Percentiles rank a stretch among this genome's conserved stretches.
Evolutionary conservation across 257 asterid species (phyloP).

Genomic region (Plantago ovata): DNA sequence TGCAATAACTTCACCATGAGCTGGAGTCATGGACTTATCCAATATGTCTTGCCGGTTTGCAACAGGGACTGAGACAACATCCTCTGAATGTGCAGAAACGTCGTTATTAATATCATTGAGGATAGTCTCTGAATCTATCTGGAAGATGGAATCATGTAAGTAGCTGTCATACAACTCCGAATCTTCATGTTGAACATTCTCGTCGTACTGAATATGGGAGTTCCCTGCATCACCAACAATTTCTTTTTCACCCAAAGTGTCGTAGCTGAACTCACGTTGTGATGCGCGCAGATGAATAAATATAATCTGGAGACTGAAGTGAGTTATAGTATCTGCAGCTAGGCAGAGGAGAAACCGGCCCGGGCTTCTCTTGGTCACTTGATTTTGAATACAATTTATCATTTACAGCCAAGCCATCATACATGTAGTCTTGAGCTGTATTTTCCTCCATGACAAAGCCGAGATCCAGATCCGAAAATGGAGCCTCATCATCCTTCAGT

Average conservation of each 20-base stretch:
- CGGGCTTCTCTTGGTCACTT: slow-evolving; percentile 17
- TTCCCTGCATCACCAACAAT: slow-evolving; percentile 1
- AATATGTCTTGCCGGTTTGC: slow-evolving; percentile 1
- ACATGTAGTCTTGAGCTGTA: slow-evolving; percentile 15
- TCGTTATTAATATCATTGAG: neutral
- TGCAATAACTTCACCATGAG: slow-evolving; percentile 4
- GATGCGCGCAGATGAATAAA: slow-evolving; percentile 8
- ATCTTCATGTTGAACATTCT: slow-evolving; percentile 16
- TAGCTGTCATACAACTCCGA: slow-evolving; percentile 9
- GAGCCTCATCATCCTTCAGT: slow-evolving; percentile 22
- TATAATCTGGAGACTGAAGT: slow-evolving; percentile 8
- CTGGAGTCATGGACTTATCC: neutral
- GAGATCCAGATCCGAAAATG: slow-evolving; percentile 18
- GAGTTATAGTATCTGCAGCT: slow-evolving; percentile 11
- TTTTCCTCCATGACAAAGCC: slow-evolving; percentile 19
- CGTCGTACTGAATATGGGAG: slow-evolving; percentile 2
- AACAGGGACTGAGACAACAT: slow-evolving; percentile 4
- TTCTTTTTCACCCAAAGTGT: slow-evolving; percentile 13
- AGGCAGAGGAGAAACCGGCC: slow-evolving; percentile 9
- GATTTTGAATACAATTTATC: slow-evolving; percentile 10
- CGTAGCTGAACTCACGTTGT: slow-evolving; percentile 6
- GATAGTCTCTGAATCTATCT: slow-evolving; percentile 5
- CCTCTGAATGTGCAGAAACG: neutral
- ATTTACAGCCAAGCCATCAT: slow-evolving; percentile 13
- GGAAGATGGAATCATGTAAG: slow-evolving; percentile 17